Conservation (phyloP, 2,329 filamentous ascomycete species). For the Fusarium oxysporum region DNA sequence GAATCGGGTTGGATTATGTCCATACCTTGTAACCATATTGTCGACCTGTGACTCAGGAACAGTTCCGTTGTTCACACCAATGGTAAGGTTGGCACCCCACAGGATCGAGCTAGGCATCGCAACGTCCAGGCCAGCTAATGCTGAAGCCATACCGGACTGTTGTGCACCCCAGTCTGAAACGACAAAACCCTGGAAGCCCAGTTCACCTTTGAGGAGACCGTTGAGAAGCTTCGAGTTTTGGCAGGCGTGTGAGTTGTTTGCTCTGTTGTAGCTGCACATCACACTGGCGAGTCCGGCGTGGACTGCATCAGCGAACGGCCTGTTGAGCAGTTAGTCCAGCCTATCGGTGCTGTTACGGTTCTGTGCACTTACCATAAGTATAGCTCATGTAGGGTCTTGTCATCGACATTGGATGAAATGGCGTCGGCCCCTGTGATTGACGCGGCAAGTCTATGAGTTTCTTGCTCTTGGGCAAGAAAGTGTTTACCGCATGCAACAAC, state of each 20-base stretch:
- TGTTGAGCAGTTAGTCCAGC: rapidly evolving
- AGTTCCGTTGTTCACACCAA: constrained; percentile 18
- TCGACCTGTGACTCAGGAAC: constrained; percentile 15
- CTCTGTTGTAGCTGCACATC: constrained; percentile 83
- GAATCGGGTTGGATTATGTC: rapidly evolving
- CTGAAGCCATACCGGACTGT: constrained; percentile 10
- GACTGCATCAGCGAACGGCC: constrained; percentile 78
- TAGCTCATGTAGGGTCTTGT: constrained; percentile 64
- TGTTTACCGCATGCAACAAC: constrained; percentile 19
- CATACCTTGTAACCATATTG: constrained; percentile 24
- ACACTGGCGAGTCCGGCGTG: constrained; percentile 79
- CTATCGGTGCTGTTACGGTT: rapidly evolving
- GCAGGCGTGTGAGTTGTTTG: constrained; percentile 65
- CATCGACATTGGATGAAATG: constrained; percentile 17
- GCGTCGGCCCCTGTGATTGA: background rate
- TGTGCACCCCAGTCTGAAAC: constrained; percentile 61
- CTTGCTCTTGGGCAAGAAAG: constrained; percentile 16
- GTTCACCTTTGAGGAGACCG: constrained; percentile 73
- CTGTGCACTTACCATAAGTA: constrained; percentile 69
- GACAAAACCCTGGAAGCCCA: constrained; percentile 77
- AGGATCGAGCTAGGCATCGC: constrained; percentile 12
- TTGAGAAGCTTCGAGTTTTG: constrained; percentile 24
- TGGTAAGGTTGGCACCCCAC: constrained; percentile 15
- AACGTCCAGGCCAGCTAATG: constrained; percentile 47
- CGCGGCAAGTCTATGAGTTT: background rate